Conservation (phyloP, 345 rosid species). For the Corchorus capsularis region DNA sequence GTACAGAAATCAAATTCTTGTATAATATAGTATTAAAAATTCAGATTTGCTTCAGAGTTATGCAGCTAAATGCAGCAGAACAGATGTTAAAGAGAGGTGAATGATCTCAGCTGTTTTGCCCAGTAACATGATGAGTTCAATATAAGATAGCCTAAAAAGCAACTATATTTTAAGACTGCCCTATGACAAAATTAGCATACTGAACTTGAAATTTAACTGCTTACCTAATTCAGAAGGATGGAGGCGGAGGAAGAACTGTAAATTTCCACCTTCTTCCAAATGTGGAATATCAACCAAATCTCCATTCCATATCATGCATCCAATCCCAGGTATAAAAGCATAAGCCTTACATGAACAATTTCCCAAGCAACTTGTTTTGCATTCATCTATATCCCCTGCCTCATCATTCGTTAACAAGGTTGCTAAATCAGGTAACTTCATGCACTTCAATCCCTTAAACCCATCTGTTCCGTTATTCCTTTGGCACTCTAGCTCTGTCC, state of each 20-base stretch:
- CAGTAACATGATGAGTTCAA: neutral
- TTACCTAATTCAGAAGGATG: constrained; percentile 63
- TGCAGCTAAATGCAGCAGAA: neutral
- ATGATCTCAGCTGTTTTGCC: neutral
- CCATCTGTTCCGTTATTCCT: constrained; percentile 42
- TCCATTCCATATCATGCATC: constrained; percentile 64
- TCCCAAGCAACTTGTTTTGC: constrained; percentile 39
- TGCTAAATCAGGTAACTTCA: constrained; percentile 55
- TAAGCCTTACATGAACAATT: constrained; percentile 72
- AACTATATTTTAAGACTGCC: constrained; percentile 6
- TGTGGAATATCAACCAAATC: constrained; percentile 57
- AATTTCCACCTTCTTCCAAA: constrained; percentile 36
- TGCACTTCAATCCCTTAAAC: constrained; percentile 32
- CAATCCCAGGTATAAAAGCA: constrained; percentile 37
- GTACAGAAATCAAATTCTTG: neutral
- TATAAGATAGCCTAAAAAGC: neutral
- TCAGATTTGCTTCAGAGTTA: neutral
- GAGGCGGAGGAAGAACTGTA: constrained; percentile 44
- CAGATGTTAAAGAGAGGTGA: neutral
- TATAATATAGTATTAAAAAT: neutral
- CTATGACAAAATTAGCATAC: neutral
- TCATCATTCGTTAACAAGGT: constrained; percentile 5
- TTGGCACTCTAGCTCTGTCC: constrained; percentile 41
- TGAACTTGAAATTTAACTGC: neutral
- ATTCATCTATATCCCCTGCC: constrained; percentile 36